phyloP scores from a whole-genome alignment of 192 early-diverging fungal genomes.

The Linnemannia elongata region DNA sequence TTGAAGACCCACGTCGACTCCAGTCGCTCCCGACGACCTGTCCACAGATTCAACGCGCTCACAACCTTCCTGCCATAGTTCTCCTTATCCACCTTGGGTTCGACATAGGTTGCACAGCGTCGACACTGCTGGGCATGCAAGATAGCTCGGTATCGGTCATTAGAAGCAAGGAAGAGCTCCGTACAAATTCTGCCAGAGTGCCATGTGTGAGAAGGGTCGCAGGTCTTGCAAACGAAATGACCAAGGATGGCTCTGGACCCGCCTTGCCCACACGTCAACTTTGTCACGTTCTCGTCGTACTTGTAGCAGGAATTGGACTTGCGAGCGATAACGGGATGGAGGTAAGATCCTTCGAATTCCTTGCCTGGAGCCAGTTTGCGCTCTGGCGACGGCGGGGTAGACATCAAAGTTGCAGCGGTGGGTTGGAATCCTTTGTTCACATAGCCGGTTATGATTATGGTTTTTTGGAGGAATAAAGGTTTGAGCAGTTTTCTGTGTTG shows the following conservation, averaged over 20 bases:
- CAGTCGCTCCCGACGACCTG: neutral
- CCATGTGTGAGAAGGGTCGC: neutral
- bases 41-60: conserved; percentile 25
- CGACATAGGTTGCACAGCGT: neutral
- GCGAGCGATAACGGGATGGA: neutral
- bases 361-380: neutral
- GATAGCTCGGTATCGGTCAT: conserved; percentile 1
- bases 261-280: no score
- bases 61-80: conserved; percentile 3
- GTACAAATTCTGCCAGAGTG: neutral
- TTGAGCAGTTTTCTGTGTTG: no score
- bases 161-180: neutral
- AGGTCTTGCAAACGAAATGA: neutral
- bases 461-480: neutral
- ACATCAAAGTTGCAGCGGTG: no score
- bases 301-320: neutral
- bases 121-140: conserved; percentile 20
- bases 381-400: no score
- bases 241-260: neutral
- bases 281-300: neutral
- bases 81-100: neutral
- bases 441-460: neutral
- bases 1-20: neutral
- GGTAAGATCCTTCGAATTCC: neutral
- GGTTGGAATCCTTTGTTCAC: neutral